Conservation (phyloP, 306 rosid species). For the Fragaria ananassa region DNA sequence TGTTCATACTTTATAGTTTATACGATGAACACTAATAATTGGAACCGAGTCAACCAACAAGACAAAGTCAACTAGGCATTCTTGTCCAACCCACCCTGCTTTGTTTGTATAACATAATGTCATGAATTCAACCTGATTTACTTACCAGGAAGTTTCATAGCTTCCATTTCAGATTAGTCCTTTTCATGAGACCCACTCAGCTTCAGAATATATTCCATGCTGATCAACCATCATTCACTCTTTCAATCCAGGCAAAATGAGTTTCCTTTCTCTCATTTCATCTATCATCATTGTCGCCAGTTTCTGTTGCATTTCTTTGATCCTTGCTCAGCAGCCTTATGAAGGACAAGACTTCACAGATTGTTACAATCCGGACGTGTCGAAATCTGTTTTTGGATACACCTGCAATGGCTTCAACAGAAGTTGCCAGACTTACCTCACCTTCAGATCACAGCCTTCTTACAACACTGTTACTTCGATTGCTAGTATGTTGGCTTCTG, state of each 20-base stretch:
- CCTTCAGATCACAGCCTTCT: conserved; percentile 67
- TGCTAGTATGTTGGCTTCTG: conserved; percentile 48
- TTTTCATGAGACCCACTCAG: background rate
- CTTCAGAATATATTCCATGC: background rate
- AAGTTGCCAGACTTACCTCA: conserved; percentile 75
- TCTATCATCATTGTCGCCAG: conserved; percentile 24
- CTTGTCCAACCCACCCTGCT: background rate
- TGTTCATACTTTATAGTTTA: background rate
- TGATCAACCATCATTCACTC: background rate
- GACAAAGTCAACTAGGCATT: background rate
- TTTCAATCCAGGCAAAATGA: conserved; percentile 40
- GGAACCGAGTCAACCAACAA: background rate
- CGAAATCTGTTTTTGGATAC: conserved; percentile 63
- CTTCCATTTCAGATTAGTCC: background rate
- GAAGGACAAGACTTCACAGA: conserved; percentile 46
- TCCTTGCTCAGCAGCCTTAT: conserved; percentile 69
- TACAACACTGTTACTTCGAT: conserved; percentile 60
- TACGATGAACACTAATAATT: background rate
- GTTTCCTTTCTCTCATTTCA: conserved; percentile 21
- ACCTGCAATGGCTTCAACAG: conserved; percentile 50
- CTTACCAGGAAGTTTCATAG: background rate
- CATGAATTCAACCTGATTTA: background rate
- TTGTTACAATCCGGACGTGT: conserved; percentile 35
- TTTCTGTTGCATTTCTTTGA: conserved; percentile 24
- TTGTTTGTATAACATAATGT: background rate